phyloP scores from a whole-genome alignment of 164 flowering plant species.

The Vitis rotundifolia region DNA sequence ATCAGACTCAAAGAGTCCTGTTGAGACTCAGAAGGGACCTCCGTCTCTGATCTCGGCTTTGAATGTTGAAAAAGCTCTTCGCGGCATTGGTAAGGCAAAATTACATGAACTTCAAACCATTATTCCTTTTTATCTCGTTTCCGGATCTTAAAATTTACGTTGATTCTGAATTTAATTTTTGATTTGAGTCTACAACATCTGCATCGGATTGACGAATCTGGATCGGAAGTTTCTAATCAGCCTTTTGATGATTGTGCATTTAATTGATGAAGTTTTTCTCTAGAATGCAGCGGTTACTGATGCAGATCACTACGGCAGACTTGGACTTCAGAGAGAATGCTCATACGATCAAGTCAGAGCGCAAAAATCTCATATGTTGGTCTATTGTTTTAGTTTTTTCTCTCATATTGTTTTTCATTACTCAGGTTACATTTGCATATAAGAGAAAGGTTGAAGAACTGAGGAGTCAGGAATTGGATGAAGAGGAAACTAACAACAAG shows the following conservation, averaged over 20 bases:
- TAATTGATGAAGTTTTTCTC: slow-evolving; percentile 27
- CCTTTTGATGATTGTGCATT: slow-evolving; percentile 8
- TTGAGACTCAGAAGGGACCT: slow-evolving; percentile 43
- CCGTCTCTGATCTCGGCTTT: slow-evolving; percentile 70
- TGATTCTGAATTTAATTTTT: neutral
- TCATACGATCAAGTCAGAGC: slow-evolving; percentile 58
- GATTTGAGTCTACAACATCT: no score
- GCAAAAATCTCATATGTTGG: neutral
- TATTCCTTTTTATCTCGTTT: neutral
- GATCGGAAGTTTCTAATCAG: no score
- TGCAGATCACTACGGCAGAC: slow-evolving; percentile 70
- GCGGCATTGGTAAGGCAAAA: slow-evolving; percentile 63
- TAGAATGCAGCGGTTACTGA: slow-evolving; percentile 90
- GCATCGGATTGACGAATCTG: no score
- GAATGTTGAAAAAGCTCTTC: slow-evolving; percentile 78
- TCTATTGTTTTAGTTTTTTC: neutral
- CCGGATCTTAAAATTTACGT: neutral
- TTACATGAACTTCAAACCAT: neutral
- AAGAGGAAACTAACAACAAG: slow-evolving; percentile 54
- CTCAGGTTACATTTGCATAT: slow-evolving; percentile 64
- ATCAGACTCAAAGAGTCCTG: slow-evolving; percentile 29
- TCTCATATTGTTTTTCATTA: no score
- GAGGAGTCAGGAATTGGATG: slow-evolving; percentile 48
- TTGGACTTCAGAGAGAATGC: slow-evolving; percentile 62
- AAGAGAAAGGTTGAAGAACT: slow-evolving; percentile 51